Percentiles rank a stretch among this genome's conserved stretches.
phyloP scores from a whole-genome alignment of 345 rosid species.

The Ailanthus altissimus region DNA sequence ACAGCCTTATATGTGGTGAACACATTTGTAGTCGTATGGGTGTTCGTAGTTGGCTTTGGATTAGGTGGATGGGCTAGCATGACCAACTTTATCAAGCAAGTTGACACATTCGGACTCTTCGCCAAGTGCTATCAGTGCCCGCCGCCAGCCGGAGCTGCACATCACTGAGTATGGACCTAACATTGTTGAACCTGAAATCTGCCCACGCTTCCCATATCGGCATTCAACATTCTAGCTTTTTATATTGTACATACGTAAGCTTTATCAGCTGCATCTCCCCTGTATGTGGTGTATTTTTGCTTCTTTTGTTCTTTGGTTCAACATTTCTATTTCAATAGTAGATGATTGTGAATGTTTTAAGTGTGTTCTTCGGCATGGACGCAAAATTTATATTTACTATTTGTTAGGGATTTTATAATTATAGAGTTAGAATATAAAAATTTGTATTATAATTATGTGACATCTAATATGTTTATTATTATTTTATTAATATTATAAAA shows the following conservation, averaged over 20 bases:
- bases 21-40: slow-evolving; percentile 60
- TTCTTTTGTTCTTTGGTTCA: slow-evolving; percentile 16
- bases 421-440: too few species aligned
- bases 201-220: not conserved
- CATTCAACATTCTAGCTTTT: slow-evolving; percentile 14
- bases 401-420: too few species aligned
- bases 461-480: too few species aligned
- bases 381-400: slow-evolving; percentile 1
- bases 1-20: slow-evolving; percentile 63
- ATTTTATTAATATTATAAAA: too few species aligned
- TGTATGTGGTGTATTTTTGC: not conserved
- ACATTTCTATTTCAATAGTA: not conserved
- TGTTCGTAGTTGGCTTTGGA: slow-evolving; percentile 71
- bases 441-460: too few species aligned
- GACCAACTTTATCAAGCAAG: slow-evolving; percentile 70
- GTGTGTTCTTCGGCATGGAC: not conserved
- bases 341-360: slow-evolving; percentile 9
- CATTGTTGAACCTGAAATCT: not conserved
- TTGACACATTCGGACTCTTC: slow-evolving; percentile 80
- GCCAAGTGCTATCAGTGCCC: slow-evolving; percentile 94
- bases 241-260: slow-evolving; percentile 23
- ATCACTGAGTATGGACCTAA: slow-evolving; percentile 30
- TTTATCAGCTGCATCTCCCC: not conserved
- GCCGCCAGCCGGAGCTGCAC: slow-evolving; percentile 26
- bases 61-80: slow-evolving; percentile 93